Base-by-base conservation (phyloP, 345 rosid genomes). In the Populus tremula region DNA sequence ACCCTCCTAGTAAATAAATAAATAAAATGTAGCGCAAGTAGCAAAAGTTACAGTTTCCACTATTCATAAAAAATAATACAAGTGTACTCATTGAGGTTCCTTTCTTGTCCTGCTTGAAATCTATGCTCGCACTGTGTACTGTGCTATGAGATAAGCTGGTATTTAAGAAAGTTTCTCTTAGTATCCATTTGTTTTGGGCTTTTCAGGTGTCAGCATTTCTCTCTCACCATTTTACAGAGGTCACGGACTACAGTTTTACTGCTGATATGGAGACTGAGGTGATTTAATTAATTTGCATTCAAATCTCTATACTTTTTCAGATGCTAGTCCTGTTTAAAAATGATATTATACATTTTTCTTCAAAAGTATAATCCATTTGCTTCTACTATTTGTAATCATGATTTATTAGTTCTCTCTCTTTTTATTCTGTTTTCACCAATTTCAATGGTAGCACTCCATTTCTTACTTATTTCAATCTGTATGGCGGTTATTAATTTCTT, bases 241-340 rank as follows among this genome's bases (percentile, higher is more conserved):
- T 93, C 81, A 88, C 94, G 33, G 98, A 96, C 85, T 93, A 91
- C 80, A 90, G 98, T 87, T 96, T 96, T 79, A 96, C 99, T 69
- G 97, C 99, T 82, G 99, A 93, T 82, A 91, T 93, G 99, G 99
- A 96, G 88, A 85, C 89, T 43, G 97, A 96, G 93, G 98, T 96
- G 85, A 87, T 66, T 78, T 79, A 29, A 54, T 77, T 45, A 49
- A 47, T 9, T 50, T 67, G 18, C 39, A 27, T 31, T 65, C 38
- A 47, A 33, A 29, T 38, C 71, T 70, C 29, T 25, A 0, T 56
- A 18, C 16, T 20, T 45, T 27, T 54, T 49, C 31, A 20, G 5
- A 68, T 38, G n/a, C 35, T 77, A 18, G 21, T 13, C 31, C 47
- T 39, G 31, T 56, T 69, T 61, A 47, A 67, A 47, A 67, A 21